Evolutionary conservation across 768 basidiomycete species (phyloP).

Genomic region (Psilocybe sp.): DNA sequence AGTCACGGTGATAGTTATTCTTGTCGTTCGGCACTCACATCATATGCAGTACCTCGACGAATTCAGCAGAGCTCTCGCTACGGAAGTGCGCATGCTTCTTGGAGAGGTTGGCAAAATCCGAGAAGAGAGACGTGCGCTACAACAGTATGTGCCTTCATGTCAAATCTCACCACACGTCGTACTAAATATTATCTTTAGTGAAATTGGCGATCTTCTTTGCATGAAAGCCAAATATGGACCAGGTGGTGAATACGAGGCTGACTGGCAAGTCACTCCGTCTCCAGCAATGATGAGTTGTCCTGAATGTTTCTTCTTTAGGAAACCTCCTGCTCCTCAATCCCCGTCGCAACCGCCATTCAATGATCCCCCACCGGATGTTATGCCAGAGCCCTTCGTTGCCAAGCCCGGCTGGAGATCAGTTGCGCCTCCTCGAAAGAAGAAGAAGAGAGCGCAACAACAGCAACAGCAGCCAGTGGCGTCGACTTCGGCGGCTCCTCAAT

Average conservation of each 20-base stretch:
- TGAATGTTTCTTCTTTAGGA: slow-evolving; percentile 26
- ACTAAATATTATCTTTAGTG: slow-evolving; percentile 39
- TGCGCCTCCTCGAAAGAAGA: slow-evolving; percentile 42
- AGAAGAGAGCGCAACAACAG: slow-evolving; percentile 30
- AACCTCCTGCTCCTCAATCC: slow-evolving; percentile 41
- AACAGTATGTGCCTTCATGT: slow-evolving; percentile 55
- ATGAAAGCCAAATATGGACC: slow-evolving; percentile 76
- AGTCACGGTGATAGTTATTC: slow-evolving; percentile 21
- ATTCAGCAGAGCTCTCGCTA: slow-evolving; percentile 80
- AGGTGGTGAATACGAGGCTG: slow-evolving; percentile 82
- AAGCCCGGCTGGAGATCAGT: slow-evolving; percentile 66
- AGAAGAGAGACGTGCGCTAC: slow-evolving; percentile 72
- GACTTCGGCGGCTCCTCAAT: slow-evolving; percentile 20
- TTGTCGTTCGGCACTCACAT: background rate
- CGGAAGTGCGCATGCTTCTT: slow-evolving; percentile 80
- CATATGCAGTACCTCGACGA: slow-evolving; percentile 73
- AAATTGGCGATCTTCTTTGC: slow-evolving; percentile 69
- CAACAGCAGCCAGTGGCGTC: slow-evolving; percentile 30
- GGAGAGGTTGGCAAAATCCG: slow-evolving; percentile 81
- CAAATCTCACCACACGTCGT: background rate
- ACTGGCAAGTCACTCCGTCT: slow-evolving; percentile 49
- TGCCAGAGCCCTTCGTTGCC: slow-evolving; percentile 39
- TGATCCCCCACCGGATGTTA: slow-evolving; percentile 23
- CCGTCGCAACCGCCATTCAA: slow-evolving; percentile 35
- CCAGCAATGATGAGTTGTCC: too few relatives aligned